Percentiles rank a stretch among this genome's conserved stretches.
Evolutionary conservation across 2,329 filamentous ascomycete species (phyloP).

Genomic region (Lachnellula cervina): DNA sequence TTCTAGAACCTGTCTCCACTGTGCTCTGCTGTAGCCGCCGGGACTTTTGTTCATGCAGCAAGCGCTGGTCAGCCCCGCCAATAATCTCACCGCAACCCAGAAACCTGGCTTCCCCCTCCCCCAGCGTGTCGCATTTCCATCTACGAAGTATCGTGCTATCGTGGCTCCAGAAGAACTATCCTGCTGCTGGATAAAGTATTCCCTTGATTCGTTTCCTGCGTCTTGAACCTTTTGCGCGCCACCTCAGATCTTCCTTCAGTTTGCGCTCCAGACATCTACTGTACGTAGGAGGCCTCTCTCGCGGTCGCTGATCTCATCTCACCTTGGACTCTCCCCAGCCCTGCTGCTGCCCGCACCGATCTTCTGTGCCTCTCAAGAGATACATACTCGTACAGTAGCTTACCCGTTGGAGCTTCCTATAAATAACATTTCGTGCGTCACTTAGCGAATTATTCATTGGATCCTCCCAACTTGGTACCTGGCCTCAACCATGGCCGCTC

Average conservation of each 20-base stretch:
- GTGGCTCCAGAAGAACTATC: conserved; percentile 8
- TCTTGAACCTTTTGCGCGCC: conserved; percentile 13
- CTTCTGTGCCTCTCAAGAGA: conserved; percentile 24
- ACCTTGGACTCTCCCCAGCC: conserved; percentile 18
- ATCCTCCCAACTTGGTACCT: conserved; percentile 18
- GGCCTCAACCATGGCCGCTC: conserved; percentile 27
- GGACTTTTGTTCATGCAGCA: neutral
- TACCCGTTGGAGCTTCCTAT: conserved; percentile 25
- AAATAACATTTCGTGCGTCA: conserved; percentile 29
- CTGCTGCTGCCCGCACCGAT: conserved; percentile 15
- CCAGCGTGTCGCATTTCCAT: conserved; percentile 1
- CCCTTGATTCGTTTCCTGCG: conserved; percentile 17
- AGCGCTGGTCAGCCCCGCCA: neutral
- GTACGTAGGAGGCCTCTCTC: conserved; percentile 11
- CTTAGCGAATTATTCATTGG: conserved; percentile 22
- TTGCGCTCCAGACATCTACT: conserved; percentile 13
- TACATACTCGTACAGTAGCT: conserved; percentile 9
- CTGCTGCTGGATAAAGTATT: conserved; percentile 14
- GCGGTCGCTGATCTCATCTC: conserved; percentile 22
- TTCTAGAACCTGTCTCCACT: neutral
- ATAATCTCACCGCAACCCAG: neutral
- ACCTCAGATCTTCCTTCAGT: conserved; percentile 8
- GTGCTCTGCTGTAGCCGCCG: neutral
- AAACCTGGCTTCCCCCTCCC: neutral
- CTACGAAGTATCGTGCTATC: conserved; percentile 10